Conservation (phyloP, 208 protist genomes). For the Entamoeba dispar region DNA sequence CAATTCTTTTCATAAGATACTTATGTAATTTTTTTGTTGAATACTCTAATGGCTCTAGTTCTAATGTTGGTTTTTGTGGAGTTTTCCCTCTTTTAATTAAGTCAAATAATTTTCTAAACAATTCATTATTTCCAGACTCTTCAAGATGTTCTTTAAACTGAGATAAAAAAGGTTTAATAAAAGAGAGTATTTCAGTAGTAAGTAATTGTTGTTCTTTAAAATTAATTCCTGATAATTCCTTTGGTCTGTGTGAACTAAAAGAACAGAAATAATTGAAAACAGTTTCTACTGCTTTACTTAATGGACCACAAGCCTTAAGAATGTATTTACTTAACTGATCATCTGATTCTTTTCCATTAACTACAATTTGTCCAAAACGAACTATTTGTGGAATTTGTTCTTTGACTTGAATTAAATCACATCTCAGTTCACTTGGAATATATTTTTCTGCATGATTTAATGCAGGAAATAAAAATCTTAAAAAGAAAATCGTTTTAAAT, state of each 20-base stretch:
- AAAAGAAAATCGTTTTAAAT: too few relatives aligned
- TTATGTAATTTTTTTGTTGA: background rate
- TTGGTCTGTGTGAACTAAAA: background rate
- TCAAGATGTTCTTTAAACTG: background rate
- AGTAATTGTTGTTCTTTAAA: background rate
- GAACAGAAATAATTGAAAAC: too few relatives aligned
- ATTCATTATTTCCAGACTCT: background rate
- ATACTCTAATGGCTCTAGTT: background rate
- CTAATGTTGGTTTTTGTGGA: background rate
- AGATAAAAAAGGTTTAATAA: background rate
- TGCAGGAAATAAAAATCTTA: too few relatives aligned
- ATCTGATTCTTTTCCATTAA: too few relatives aligned
- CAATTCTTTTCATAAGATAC: background rate
- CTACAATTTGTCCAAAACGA: too few relatives aligned
- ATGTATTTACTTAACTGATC: too few relatives aligned
- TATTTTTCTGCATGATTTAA: too few relatives aligned
- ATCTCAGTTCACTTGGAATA: too few relatives aligned
- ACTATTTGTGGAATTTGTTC: too few relatives aligned
- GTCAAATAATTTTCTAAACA: background rate
- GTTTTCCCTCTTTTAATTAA: background rate
- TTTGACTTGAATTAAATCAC: too few relatives aligned
- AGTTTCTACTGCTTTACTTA: too few relatives aligned
- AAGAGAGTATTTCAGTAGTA: background rate
- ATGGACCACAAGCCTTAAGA: too few relatives aligned
- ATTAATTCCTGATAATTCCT: background rate